Percentiles rank a stretch among this genome's conserved stretches.
phyloP scores from a whole-genome alignment of 441 rosid species.

The Biscutella auriculata region DNA sequence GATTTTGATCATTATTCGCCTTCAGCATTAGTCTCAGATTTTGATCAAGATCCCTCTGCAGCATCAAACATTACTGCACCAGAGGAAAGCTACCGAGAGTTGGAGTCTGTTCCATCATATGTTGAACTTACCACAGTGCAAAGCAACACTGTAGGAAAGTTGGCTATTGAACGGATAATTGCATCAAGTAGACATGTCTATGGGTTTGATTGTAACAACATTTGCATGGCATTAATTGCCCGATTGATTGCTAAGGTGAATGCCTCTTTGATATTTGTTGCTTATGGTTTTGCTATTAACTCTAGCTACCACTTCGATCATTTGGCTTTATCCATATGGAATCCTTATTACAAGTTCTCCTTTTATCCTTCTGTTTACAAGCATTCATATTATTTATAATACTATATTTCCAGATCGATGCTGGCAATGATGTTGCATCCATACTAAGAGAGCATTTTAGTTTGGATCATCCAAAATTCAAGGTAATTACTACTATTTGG shows the following conservation, averaged over 20 bases:
- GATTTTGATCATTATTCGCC: conserved; percentile 37
- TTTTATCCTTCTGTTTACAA: neutral
- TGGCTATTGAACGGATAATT: conserved; percentile 69
- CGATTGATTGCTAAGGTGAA: conserved; percentile 84
- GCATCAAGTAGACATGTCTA: conserved; percentile 53
- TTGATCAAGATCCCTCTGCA: conserved; percentile 40
- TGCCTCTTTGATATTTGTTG: conserved; percentile 10
- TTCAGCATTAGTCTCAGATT: conserved; percentile 33
- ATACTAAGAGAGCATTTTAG: conserved; percentile 69
- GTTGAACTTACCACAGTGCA: conserved; percentile 68
- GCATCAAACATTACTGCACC: conserved; percentile 30
- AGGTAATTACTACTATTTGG: conserved; percentile 38
- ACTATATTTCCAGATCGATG: conserved; percentile 53
- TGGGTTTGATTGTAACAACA: conserved; percentile 44
- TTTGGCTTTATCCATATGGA: conserved; percentile 1
- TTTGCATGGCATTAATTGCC: conserved; percentile 68
- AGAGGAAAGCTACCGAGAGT: conserved; percentile 64
- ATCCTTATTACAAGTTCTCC: neutral
- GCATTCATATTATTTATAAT: conserved; percentile 1
- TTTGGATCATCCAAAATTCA: conserved; percentile 61
- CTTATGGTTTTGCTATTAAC: conserved; percentile 5
- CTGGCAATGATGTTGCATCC: conserved; percentile 55
- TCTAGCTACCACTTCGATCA: neutral
- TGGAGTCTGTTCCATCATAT: conserved; percentile 58
- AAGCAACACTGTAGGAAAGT: conserved; percentile 38